phyloP scores from a whole-genome alignment of 179 eudicot genomes.

The Amaranthus tricolor region DNA sequence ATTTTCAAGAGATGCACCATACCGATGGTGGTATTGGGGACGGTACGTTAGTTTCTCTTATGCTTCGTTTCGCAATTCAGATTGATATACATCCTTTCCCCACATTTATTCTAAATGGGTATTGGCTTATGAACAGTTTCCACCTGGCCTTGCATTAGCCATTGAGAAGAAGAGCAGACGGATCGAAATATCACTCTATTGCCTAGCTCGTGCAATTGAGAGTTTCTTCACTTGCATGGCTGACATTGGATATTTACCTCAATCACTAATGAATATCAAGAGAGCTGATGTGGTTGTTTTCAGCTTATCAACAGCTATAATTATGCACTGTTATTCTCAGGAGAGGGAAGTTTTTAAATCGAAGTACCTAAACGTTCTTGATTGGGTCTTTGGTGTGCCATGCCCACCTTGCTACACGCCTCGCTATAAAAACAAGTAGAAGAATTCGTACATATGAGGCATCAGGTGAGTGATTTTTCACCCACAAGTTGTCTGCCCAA shows the following conservation, averaged over 20 bases:
- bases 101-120: conserved; percentile 2
- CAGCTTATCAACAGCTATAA: conserved; percentile 89
- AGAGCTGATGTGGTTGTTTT: conserved; percentile 84
- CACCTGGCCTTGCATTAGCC: conserved; percentile 85
- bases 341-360: conserved; percentile 94
- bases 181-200: conserved; percentile 91
- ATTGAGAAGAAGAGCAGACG: conserved; percentile 98
- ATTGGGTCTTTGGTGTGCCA: conserved; percentile 99
- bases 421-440: conserved; percentile 37
- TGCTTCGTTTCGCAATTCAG: neutral
- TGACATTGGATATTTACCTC: conserved; percentile 70
- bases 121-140: conserved; percentile 51
- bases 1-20: conserved; percentile 74
- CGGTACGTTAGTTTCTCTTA: conserved; percentile 44
- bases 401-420: conserved; percentile 69
- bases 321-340: conserved; percentile 95
- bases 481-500: conserved; percentile 9
- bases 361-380: conserved; percentile 95
- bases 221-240: conserved; percentile 95
- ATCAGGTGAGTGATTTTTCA: neutral
- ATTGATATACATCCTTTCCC: neutral
- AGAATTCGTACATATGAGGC: neutral
- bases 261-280: conserved; percentile 52
- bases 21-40: conserved; percentile 87
- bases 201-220: conserved; percentile 90